Conservation (phyloP, 495 filamentous ascomycete genomes). For the Bacidia rubella region DNA sequence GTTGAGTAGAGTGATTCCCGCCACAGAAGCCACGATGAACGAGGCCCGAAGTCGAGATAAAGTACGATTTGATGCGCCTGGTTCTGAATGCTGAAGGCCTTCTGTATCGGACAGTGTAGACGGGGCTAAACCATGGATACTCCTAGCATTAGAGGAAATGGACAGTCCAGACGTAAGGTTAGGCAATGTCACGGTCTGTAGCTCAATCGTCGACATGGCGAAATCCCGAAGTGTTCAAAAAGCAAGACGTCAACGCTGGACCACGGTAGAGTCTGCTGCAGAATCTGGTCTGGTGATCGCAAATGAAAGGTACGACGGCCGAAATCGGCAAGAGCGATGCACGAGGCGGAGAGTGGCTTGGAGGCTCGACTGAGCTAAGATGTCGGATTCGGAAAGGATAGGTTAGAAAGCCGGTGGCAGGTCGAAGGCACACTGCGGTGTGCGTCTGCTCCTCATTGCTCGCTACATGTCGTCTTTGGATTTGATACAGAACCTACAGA, state of each 20-base stretch:
- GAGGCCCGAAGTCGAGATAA: neutral
- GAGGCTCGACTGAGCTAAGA: too few relatives aligned
- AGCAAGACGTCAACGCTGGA: too few relatives aligned
- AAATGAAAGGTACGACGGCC: neutral
- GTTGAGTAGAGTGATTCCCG: constrained; percentile 17
- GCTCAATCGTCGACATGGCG: neutral
- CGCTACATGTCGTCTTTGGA: too few relatives aligned
- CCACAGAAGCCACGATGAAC: neutral
- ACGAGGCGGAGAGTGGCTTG: too few relatives aligned
- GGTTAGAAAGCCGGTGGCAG: neutral
- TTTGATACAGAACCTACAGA: too few relatives aligned
- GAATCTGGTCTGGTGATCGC: neutral
- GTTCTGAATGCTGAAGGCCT: neutral
- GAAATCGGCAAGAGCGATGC: neutral
- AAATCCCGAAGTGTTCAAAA: too few relatives aligned
- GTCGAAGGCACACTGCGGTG: too few relatives aligned
- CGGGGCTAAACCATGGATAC: neutral
- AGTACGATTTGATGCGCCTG: neutral
- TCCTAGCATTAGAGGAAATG: neutral
- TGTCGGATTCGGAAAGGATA: too few relatives aligned
- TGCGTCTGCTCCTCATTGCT: too few relatives aligned
- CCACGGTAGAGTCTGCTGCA: neutral
- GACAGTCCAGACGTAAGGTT: neutral
- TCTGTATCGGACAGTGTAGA: neutral
- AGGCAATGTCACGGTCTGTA: neutral